These are phyloP conservation scores for Pulchroboletus neoregius DNA, from an alignment of 1,284 basidiomycete species.

Conservation along the genomic window DNA sequence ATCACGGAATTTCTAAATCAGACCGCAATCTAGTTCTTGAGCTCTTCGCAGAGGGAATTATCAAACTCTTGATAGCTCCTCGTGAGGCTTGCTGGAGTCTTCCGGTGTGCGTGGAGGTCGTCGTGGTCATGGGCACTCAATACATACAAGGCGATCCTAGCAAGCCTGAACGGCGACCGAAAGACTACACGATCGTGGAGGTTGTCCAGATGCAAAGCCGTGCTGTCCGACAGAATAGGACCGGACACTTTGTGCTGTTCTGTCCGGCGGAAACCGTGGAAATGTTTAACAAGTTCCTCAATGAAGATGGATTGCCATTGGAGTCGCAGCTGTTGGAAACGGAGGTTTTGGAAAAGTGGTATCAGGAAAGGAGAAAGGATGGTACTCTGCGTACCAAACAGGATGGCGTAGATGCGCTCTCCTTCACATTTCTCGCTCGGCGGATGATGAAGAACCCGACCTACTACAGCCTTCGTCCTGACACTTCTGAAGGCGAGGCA, in stretches of 20 bases:
- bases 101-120: conserved; percentile 74
- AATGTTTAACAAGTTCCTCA: conserved; percentile 76
- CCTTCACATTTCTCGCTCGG: conserved; percentile 77
- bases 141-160: conserved; percentile 59
- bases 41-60: conserved; percentile 76
- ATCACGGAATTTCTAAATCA: conserved; percentile 63
- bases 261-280: conserved; percentile 82
- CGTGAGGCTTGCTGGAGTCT: conserved; percentile 85
- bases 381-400: conserved; percentile 52
- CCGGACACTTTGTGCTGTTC: conserved; percentile 79
- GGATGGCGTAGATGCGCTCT: conserved; percentile 71
- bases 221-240: conserved; percentile 61
- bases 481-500: conserved; percentile 43
- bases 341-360: conserved; percentile 51
- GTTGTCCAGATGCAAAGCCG: conserved; percentile 89
- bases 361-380: conserved; percentile 38
- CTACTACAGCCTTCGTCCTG: conserved; percentile 69
- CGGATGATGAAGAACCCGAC: conserved; percentile 79
- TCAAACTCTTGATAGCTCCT: conserved; percentile 83
- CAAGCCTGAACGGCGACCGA: conserved; percentile 60
- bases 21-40: conserved; percentile 82
- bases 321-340: conserved; percentile 76
- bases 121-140: conserved; percentile 92
- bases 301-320: conserved; percentile 82
- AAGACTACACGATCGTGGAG: conserved; percentile 79